These are phyloP conservation scores for Astrothelium macrocarpum DNA, from an alignment of 495 filamentous ascomycete genomes.

Conservation along the genomic window DNA sequence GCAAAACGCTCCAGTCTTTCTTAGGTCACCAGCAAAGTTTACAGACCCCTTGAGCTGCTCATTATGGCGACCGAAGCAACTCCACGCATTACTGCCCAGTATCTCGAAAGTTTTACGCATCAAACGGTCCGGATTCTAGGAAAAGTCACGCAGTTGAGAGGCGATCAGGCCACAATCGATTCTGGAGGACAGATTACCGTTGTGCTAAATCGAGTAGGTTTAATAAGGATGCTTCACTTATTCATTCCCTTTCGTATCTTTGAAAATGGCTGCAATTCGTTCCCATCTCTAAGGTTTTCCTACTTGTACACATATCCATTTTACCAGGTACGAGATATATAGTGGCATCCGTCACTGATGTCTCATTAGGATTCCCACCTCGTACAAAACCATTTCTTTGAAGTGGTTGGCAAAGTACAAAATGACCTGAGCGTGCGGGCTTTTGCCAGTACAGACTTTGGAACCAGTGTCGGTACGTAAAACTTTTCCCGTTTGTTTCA, in stretches of 20 bases:
- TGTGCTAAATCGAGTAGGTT: slow-evolving; percentile 58
- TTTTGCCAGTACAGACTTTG: slow-evolving; percentile 69
- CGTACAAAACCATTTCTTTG: slow-evolving; percentile 65
- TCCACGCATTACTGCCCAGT: slow-evolving; percentile 34
- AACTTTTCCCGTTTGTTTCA: background rate
- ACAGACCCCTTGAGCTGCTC: too few species aligned
- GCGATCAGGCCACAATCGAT: slow-evolving; percentile 72
- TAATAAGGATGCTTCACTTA: too few species aligned
- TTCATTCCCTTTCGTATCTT: too few species aligned
- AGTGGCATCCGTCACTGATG: background rate
- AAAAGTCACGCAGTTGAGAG: slow-evolving; percentile 68
- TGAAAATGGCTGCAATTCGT: too few species aligned
- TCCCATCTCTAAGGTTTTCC: too few species aligned
- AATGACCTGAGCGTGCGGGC: slow-evolving; percentile 67
- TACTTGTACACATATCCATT: too few species aligned
- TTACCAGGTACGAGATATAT: background rate
- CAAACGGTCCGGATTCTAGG: slow-evolving; percentile 73
- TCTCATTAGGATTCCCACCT: slow-evolving; percentile 82
- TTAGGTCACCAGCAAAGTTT: too few species aligned
- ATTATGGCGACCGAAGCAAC: slow-evolving; percentile 29
- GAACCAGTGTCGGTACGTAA: slow-evolving; percentile 53
- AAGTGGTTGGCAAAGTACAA: slow-evolving; percentile 88
- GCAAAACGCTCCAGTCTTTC: too few species aligned
- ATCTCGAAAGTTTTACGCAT: slow-evolving; percentile 33
- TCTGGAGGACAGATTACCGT: slow-evolving; percentile 62